Conservation (phyloP, 2,329 filamentous ascomycete genomes). For the Arthrobotrys pseudoclavata region DNA sequence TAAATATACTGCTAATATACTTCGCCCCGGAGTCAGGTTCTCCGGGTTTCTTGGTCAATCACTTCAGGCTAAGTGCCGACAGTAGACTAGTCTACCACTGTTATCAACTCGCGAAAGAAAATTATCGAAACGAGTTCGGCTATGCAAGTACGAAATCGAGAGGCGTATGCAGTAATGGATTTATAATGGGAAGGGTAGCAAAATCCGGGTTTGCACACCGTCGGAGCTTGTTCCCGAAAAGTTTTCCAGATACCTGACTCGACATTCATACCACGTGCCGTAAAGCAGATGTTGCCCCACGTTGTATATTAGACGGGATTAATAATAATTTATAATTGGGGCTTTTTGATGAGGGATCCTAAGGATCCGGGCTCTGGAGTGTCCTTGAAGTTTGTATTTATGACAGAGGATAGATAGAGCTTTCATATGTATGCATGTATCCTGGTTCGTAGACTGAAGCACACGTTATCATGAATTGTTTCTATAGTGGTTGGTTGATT, state of each 20-base stretch:
- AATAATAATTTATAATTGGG: conserved; percentile 26
- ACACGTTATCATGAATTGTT: too few species aligned
- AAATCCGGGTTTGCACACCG: conserved; percentile 39
- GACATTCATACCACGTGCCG: conserved; percentile 4
- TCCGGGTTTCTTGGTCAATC: conserved; percentile 10
- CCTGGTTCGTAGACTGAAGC: too few species aligned
- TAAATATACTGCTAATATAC: not conserved
- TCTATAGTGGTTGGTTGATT: not conserved
- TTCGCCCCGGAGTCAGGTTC: not conserved
- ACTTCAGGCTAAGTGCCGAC: conserved; percentile 20
- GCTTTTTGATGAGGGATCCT: not conserved
- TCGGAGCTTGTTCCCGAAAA: conserved; percentile 43
- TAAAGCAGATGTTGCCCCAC: not conserved
- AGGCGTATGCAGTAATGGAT: conserved; percentile 11
- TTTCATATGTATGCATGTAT: not conserved
- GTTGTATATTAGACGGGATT: not conserved
- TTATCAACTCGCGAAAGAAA: conserved; percentile 22
- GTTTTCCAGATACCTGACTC: conserved; percentile 2
- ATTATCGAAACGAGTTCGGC: conserved; percentile 22
- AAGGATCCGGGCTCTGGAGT: too few species aligned
- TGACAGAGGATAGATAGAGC: not conserved
- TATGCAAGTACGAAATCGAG: conserved; percentile 21
- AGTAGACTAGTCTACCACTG: not conserved
- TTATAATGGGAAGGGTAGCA: not conserved
- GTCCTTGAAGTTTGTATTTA: not conserved